Conservation (phyloP, 2,329 filamentous ascomycete genomes). For the Microsporum canis region DNA sequence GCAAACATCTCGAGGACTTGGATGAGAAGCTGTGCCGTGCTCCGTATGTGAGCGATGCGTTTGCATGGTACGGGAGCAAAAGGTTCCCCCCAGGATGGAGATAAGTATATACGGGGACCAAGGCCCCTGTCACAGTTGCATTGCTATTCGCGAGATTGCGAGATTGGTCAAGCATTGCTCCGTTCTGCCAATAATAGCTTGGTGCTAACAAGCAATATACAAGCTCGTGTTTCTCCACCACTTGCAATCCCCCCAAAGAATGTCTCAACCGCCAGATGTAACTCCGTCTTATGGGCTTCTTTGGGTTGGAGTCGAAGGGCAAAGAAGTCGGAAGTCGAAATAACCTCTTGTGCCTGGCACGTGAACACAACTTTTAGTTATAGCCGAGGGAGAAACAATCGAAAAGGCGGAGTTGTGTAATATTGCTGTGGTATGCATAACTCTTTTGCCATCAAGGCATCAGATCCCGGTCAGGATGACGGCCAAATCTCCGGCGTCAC, state of each 20-base stretch:
- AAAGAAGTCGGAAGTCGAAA: neutral
- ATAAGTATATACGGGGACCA: neutral
- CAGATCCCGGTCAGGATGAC: neutral
- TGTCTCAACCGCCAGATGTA: neutral
- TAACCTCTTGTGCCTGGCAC: neutral
- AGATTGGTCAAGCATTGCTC: conserved; percentile 4
- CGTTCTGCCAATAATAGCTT: neutral
- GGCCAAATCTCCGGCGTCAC: neutral
- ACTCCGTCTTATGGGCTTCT: neutral
- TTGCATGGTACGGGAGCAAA: neutral
- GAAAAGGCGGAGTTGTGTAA: too few relatives aligned
- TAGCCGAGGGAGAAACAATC: neutral
- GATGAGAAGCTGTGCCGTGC: neutral
- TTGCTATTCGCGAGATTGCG: neutral
- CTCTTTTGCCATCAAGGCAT: neutral
- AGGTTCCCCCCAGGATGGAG: neutral
- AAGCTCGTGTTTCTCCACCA: conserved; percentile 1
- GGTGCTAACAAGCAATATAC: conserved; percentile 1
- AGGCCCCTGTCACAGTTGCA: neutral
- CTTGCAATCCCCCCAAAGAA: neutral
- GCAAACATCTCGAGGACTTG: neutral
- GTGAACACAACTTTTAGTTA: neutral
- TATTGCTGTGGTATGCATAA: too few relatives aligned
- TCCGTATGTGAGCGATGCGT: neutral
- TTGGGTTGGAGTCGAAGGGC: too few relatives aligned